Percentiles rank a stretch among this genome's conserved stretches.
These are phyloP conservation scores for Berberis vulgaris DNA, from an alignment of 164 flowering plant species.

Conservation along the genomic window DNA sequence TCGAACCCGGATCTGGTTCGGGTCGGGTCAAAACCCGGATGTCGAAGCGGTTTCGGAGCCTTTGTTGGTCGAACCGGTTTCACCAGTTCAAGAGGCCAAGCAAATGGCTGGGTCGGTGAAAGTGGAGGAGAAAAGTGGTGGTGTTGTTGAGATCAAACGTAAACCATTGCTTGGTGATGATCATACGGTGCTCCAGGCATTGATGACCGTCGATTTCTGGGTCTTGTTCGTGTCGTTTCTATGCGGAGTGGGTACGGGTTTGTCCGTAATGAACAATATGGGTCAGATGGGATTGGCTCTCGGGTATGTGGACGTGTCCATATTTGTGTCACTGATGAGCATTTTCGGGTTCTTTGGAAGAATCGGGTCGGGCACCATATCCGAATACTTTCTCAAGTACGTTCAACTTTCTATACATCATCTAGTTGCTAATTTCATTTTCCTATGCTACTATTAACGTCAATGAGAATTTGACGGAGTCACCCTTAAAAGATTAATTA, in stretches of 20 bases:
- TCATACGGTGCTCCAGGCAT: conserved; percentile 62
- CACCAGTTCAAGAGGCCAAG: conserved; percentile 5
- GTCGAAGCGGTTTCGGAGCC: conserved; percentile 36
- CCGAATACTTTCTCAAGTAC: conserved; percentile 76
- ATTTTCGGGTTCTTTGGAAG: conserved; percentile 90
- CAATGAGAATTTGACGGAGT: no score
- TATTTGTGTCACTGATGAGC: conserved; percentile 72
- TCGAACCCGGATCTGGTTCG: conserved; percentile 12
- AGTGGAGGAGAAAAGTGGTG: background rate
- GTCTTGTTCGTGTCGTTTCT: conserved; percentile 67
- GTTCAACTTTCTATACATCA: conserved; percentile 4
- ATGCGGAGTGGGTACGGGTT: conserved; percentile 88
- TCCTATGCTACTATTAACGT: no score
- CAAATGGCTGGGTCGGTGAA: background rate
- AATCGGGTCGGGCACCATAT: conserved; percentile 57
- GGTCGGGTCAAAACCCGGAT: conserved; percentile 14
- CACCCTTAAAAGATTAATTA: no score
- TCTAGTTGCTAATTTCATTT: background rate
- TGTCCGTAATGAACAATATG: conserved; percentile 87
- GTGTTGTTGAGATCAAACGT: conserved; percentile 8
- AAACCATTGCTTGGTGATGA: conserved; percentile 74
- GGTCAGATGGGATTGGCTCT: conserved; percentile 87
- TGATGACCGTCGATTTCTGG: conserved; percentile 71
- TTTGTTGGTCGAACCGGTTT: conserved; percentile 16
- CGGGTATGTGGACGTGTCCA: conserved; percentile 73